These are phyloP conservation scores for Sparassis latifolia DNA, from an alignment of 1,284 basidiomycete species.

Conservation along the genomic window DNA sequence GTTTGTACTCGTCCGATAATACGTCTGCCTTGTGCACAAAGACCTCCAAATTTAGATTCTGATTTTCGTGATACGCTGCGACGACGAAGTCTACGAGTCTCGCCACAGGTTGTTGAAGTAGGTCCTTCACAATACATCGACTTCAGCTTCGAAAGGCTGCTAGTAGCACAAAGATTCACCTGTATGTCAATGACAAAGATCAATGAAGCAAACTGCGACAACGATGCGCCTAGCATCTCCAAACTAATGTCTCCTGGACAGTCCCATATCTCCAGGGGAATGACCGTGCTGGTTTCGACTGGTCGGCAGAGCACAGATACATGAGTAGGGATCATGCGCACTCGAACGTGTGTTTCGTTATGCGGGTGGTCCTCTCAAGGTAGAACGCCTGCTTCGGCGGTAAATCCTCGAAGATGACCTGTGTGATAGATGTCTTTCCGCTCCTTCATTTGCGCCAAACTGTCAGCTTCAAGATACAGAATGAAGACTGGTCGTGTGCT, in stretches of 20 bases:
- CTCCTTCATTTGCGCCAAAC: conserved; percentile 42
- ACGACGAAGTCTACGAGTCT: conserved; percentile 76
- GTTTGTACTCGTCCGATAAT: conserved; percentile 87
- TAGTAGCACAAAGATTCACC: conserved; percentile 30
- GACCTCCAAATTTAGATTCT: conserved; percentile 79
- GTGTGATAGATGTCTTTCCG: conserved; percentile 90
- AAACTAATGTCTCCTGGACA: conserved; percentile 82
- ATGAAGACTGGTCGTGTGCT: background rate
- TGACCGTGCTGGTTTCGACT: conserved; percentile 62
- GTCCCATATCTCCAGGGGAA: conserved; percentile 94
- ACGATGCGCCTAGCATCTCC: conserved; percentile 64
- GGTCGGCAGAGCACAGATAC: background rate
- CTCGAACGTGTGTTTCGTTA: conserved; percentile 77
- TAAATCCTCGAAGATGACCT: conserved; percentile 86
- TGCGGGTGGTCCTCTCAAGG: conserved; percentile 80
- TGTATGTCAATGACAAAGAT: conserved; percentile 98
- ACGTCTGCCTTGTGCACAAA: conserved; percentile 97
- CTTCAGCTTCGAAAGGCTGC: background rate
- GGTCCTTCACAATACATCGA: conserved; percentile 35
- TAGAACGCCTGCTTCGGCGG: conserved; percentile 87
- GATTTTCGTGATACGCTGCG: conserved; percentile 71
- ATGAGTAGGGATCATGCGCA: conserved; percentile 36
- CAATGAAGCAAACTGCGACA: conserved; percentile 73
- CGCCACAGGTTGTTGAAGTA: conserved; percentile 71
- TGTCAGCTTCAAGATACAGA: background rate